Percentiles rank a stretch among this genome's conserved stretches.
phyloP scores from a whole-genome alignment of 495 filamentous ascomycete species.

The Astrothelium macrocarpum region DNA sequence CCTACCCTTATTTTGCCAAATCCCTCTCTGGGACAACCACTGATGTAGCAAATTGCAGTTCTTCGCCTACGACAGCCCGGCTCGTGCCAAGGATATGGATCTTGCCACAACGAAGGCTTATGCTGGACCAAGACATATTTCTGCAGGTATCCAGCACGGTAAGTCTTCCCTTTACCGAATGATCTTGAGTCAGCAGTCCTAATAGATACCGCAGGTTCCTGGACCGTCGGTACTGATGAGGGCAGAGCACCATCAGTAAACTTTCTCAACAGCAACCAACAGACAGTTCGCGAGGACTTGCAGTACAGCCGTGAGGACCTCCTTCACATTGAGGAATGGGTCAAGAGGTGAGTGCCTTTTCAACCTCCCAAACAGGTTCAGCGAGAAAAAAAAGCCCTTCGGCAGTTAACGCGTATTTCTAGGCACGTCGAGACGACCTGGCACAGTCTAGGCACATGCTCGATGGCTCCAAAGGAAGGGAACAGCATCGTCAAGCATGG shows the following conservation, averaged over 20 bases:
- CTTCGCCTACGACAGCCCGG: conserved; percentile 58
- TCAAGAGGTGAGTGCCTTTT: conserved; percentile 33
- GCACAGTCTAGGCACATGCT: conserved; percentile 63
- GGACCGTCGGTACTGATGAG: conserved; percentile 38
- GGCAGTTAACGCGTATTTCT: background rate
- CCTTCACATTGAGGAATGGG: conserved; percentile 64
- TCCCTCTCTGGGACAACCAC: background rate
- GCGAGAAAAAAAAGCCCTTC: background rate
- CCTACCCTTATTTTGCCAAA: background rate
- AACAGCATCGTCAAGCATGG: conserved; percentile 74
- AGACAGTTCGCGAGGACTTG: conserved; percentile 50
- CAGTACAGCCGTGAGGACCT: conserved; percentile 61
- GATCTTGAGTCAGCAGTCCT: background rate
- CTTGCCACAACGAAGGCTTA: conserved; percentile 64
- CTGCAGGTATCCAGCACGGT: conserved; percentile 58
- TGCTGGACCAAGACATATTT: conserved; percentile 62
- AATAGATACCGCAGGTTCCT: conserved; percentile 25
- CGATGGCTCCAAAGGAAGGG: conserved; percentile 70
- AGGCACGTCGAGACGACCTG: conserved; percentile 36
- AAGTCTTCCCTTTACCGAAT: background rate
- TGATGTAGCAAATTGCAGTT: conserved; percentile 35
- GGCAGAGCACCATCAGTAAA: conserved; percentile 41
- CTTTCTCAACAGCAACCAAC: conserved; percentile 42
- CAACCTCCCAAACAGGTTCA: background rate
- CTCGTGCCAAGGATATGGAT: conserved; percentile 62